Evolutionary conservation across 1,139 yeast species (phyloP), one percentile per base, ranked within the genome.

Genomic region (Casaregolazyma suthepensis): DNA sequence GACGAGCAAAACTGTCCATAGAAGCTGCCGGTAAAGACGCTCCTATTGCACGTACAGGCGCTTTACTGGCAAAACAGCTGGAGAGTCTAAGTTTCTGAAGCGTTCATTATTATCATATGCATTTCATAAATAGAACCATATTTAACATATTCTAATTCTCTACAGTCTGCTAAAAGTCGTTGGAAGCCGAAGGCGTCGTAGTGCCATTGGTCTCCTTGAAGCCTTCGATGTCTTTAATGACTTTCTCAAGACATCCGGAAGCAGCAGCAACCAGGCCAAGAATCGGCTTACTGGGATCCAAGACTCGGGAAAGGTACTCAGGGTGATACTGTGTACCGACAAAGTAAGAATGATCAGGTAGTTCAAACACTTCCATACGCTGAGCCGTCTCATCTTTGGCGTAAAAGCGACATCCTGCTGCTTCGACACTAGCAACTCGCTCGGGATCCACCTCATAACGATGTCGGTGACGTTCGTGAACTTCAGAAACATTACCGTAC

Each of bases 291-390:
- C 98, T 90, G 54, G 99, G 99, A 64, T 89, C 96, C 70, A 93
- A 80, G 40, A 94, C 99, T 73, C 94, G 89, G 47, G 98, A 89
- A 63, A 91, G 80, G 71, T 93, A 93, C 75, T 93, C 99, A 46
- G 99, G 99, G 70, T 93, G 99, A 75, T 91, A 93, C 76, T 93
- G 99, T 45, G 97, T 88, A 61, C 94, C 99, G 64, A 90, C 95
- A 68, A 75, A 91, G 75, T 85, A 93, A 67, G 94, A 95, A 71
- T 91, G 98, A 61, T 74, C 78, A 60, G 75, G 71, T 64, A 90
- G 76, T 73, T 93, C 99, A 57, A 89, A 78, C 57, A 90, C 84
- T 75, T 93, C 99, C 96, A 94, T 93, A 76, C 99, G 85, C 65
- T 82, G 80, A 60, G 85, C 89, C 51, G 82, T 72, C 68, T 91